These are phyloP conservation scores for Gaultheria prostrata DNA, from an alignment of 148 eudicot genomes.

Conservation along the genomic window DNA sequence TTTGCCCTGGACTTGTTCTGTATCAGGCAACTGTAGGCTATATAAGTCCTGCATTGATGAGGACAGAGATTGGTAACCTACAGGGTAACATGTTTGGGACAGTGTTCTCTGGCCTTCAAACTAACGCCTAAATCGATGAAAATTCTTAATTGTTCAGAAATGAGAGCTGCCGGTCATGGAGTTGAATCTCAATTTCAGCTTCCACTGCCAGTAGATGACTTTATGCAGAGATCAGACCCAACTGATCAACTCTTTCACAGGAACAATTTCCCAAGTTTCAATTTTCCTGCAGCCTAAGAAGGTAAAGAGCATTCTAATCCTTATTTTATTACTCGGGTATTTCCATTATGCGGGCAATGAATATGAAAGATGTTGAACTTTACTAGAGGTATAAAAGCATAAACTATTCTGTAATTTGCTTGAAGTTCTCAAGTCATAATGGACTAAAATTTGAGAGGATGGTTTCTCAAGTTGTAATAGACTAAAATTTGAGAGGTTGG, in stretches of 20 bases:
- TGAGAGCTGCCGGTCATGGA: slow-evolving; percentile 98
- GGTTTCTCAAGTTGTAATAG: not conserved
- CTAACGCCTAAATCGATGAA: slow-evolving; percentile 95
- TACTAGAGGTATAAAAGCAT: not conserved
- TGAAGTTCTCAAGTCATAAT: not conserved
- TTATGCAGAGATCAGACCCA: slow-evolving; percentile 83
- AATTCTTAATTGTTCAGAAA: slow-evolving; percentile 76
- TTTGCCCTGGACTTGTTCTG: slow-evolving; percentile 87
- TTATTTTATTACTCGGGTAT: not conserved
- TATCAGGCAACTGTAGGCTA: slow-evolving; percentile 93
- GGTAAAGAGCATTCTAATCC: slow-evolving; percentile 37
- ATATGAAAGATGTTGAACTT: not conserved
- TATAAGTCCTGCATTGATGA: slow-evolving; percentile 67
- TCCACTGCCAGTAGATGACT: slow-evolving; percentile 92
- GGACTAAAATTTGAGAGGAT: not conserved
- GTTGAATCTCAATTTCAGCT: slow-evolving; percentile 97
- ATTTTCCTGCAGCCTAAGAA: slow-evolving; percentile 61
- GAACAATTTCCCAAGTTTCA: slow-evolving; percentile 54
- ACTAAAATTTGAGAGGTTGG: not conserved
- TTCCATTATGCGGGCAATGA: not conserved
- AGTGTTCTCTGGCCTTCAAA: slow-evolving; percentile 77
- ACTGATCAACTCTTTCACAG: slow-evolving; percentile 66
- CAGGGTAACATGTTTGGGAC: slow-evolving; percentile 70
- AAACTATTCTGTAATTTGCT: not conserved
- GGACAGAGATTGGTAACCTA: slow-evolving; percentile 55